Conservation (phyloP, 2,329 filamentous ascomycete species). For the Torrubiellomyces zombiae region DNA sequence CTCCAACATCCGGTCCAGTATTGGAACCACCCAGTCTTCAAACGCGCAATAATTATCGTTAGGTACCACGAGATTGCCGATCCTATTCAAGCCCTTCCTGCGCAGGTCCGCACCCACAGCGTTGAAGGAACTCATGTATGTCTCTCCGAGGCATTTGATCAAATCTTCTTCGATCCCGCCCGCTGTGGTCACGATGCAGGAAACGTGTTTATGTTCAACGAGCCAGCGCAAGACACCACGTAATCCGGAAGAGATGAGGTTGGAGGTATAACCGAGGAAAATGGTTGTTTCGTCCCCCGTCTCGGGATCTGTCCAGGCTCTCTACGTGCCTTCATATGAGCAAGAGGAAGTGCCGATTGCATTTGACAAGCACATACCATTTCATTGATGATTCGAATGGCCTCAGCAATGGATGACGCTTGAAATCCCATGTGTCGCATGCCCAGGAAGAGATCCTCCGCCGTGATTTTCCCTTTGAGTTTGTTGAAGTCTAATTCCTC, state of each 20-base stretch:
- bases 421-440: conserved; percentile 76
- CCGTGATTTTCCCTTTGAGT: conserved; percentile 62
- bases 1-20: conserved; percentile 82
- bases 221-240: conserved; percentile 84
- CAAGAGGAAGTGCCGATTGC: too few species aligned
- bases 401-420: conserved; percentile 60
- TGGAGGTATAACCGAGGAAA: conserved; percentile 94
- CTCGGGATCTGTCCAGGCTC: conserved; percentile 66
- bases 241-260: conserved; percentile 90
- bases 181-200: conserved; percentile 85
- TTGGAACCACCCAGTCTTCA: conserved; percentile 93
- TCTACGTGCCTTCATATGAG: conserved; percentile 27
- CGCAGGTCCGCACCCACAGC: conserved; percentile 63
- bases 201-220: conserved; percentile 82
- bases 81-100: conserved; percentile 77
- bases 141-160: conserved; percentile 92
- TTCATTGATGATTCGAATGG: conserved; percentile 79
- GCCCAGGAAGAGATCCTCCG: conserved; percentile 63
- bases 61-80: conserved; percentile 88
- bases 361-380: conserved; percentile 80
- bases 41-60: conserved; percentile 94
- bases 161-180: conserved; percentile 95
- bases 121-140: conserved; percentile 78
- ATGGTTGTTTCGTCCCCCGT: conserved; percentile 72
- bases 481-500: conserved; percentile 86